Evolutionary conservation across 2,329 filamentous ascomycete species (phyloP), one percentile per base, ranked within the genome.

Genomic region (Diaporthe australafricana): DNA sequence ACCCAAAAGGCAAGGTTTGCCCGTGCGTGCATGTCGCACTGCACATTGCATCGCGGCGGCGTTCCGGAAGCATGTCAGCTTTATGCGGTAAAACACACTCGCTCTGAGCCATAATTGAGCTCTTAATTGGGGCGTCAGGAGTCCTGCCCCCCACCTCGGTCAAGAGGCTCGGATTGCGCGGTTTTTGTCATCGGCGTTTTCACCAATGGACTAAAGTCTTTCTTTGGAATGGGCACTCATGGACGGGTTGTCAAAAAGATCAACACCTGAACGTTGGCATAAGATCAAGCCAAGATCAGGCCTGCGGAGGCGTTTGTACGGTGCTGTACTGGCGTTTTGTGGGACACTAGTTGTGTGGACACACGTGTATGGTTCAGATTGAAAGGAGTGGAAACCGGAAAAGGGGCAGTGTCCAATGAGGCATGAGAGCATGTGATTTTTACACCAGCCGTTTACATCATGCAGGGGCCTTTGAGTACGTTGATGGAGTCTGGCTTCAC

Each of bases 81-180:
- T 50, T 38, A 38, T 60, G 42, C 42, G 45, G 22, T 30, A 40
- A 32, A 56, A 22, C 42, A 69, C 66, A 45, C 32, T 69, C 66
- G 52, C 66, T 69, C 35, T 60, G 66, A n/a, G 66, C 53, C 66
- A 60, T n/a, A 69, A 22, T 50, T 48, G 32, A 60, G 42, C 42
- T 60, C 55, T 60, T 30, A 56, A 48, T 11, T n/a, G 22, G 30
- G 66, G 66, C 30, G 27, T 52, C 50, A 40, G 47, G 62, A 27
- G 30, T 60, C 32, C 16, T 32, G 5, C 3, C 45, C n/a, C 45
- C 42, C 32, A 17, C 45, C 60, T 14, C 14, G 14, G 45, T 45
- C 60, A 50, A 35, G 45, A 50, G 60, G 60, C 60, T 38, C 20
- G 2, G 30, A 22, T 65, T 38, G n/a, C 42, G 12, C 30, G 30